Evolutionary conservation across 345 rosid species (phyloP).

Genomic region (thale cress (Arabidopsis thaliana)): DNA sequence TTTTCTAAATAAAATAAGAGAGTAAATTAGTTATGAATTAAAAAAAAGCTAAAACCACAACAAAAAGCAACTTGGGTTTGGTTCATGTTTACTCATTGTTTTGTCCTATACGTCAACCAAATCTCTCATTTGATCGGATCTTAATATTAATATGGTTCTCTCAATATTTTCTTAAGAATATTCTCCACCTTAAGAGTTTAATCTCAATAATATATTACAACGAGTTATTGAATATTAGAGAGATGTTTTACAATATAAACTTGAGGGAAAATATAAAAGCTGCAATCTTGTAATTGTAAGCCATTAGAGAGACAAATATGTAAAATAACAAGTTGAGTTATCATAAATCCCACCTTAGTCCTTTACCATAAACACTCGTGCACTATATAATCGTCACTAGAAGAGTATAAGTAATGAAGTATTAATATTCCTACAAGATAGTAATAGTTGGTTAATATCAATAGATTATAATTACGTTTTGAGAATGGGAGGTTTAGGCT

Average conservation of each 20-base stretch:
- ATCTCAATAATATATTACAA: slow-evolving; percentile 8
- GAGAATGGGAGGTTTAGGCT: slow-evolving; percentile 66
- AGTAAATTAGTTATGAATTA: background rate
- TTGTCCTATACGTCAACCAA: slow-evolving; percentile 44
- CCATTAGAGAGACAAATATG: slow-evolving; percentile 73
- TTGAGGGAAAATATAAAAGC: slow-evolving; percentile 38
- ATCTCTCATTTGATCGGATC: slow-evolving; percentile 40
- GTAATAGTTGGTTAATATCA: background rate
- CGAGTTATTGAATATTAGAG: background rate
- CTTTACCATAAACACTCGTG: slow-evolving; percentile 12
- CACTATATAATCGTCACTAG: slow-evolving; percentile 33
- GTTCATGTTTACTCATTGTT: slow-evolving; percentile 47
- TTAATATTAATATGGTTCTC: slow-evolving; percentile 29
- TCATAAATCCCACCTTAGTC: slow-evolving; percentile 56
- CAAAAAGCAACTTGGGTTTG: slow-evolving; percentile 45
- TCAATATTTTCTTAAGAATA: slow-evolving; percentile 17
- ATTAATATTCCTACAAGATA: slow-evolving; percentile 13
- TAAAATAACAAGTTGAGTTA: slow-evolving; percentile 54
- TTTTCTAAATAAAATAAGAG: too few species aligned
- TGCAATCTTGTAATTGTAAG: slow-evolving; percentile 68
- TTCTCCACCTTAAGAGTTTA: slow-evolving; percentile 11
- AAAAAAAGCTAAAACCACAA: slow-evolving; percentile 16
- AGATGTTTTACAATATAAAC: slow-evolving; percentile 20
- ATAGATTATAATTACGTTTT: slow-evolving; percentile 11
- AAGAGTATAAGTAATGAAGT: background rate